Evolutionary conservation across 495 filamentous ascomycete species (phyloP).

Genomic region (Lepidopterella palustris): DNA sequence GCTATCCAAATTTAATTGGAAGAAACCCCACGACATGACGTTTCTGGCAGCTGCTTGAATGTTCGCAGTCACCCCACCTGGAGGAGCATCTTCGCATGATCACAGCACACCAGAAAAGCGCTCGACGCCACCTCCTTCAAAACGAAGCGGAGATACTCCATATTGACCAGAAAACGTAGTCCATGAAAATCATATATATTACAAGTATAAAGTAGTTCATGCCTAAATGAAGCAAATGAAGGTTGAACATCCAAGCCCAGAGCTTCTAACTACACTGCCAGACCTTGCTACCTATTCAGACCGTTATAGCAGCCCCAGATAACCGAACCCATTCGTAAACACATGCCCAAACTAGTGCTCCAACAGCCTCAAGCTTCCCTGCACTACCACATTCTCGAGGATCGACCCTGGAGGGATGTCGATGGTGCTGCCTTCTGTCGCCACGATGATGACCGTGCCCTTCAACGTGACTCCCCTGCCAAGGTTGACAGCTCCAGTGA

Average conservation of each 20-base stretch:
- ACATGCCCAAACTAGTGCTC: conserved; percentile 70
- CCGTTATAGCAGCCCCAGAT: neutral
- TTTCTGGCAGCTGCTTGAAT: no score
- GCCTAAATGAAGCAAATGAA: neutral
- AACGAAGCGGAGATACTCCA: no score
- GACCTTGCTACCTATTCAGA: neutral
- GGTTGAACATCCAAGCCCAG: neutral
- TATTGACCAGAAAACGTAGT: no score
- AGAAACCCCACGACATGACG: neutral
- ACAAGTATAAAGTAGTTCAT: neutral
- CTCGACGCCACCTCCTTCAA: no score
- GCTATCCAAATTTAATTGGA: neutral
- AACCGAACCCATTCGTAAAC: neutral
- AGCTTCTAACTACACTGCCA: neutral
- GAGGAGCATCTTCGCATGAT: neutral
- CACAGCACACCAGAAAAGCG: no score
- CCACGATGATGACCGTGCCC: conserved; percentile 99
- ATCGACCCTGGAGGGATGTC: conserved; percentile 95
- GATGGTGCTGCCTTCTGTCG: conserved; percentile 95
- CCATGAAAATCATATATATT: conserved; percentile 7
- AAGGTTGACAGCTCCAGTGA: conserved; percentile 94
- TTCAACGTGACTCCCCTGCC: conserved; percentile 92
- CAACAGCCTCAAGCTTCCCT: conserved; percentile 90
- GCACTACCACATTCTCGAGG: conserved; percentile 97
- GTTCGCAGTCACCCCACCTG: no score